Evolutionary conservation across 78 protist genomes (phyloP).

Genomic region (Speleostelium caveatum): DNA sequence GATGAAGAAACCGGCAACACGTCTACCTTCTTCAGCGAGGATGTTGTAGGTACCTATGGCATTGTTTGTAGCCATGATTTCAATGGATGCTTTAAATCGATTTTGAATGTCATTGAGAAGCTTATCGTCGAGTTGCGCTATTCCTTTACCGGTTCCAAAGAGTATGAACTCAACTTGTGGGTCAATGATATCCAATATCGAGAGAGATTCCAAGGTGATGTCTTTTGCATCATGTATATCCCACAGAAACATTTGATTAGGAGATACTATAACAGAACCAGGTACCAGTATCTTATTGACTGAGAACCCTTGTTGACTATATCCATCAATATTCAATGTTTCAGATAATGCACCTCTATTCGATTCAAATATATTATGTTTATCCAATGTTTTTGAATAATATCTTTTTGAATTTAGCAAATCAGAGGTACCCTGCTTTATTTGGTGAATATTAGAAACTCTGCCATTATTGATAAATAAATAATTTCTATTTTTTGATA

Average conservation of each 20-base stretch:
- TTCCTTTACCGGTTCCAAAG: slow-evolving; percentile 45
- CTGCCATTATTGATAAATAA: too few species aligned
- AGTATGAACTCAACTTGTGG: slow-evolving; percentile 45
- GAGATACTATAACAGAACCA: slow-evolving; percentile 36
- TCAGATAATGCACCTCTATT: slow-evolving; percentile 28
- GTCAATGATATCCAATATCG: slow-evolving; percentile 37
- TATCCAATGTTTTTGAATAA: slow-evolving; percentile 4
- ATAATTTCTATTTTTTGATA: too few species aligned
- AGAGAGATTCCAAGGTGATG: slow-evolving; percentile 25
- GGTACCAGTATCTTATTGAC: slow-evolving; percentile 36
- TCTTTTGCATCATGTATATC: slow-evolving; percentile 41
- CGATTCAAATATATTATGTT: slow-evolving; percentile 2
- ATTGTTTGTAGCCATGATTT: slow-evolving; percentile 36
- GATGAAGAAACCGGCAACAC: slow-evolving; percentile 45
- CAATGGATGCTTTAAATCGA: slow-evolving; percentile 8
- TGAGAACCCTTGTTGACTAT: slow-evolving; percentile 49
- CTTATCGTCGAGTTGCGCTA: neutral
- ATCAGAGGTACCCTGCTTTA: too few species aligned
- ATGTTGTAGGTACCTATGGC: slow-evolving; percentile 74
- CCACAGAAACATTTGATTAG: slow-evolving; percentile 35
- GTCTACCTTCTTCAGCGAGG: slow-evolving; percentile 54
- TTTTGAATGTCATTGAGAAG: neutral
- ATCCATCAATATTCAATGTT: slow-evolving; percentile 33
- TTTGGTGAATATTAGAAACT: too few species aligned
- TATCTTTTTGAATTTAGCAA: too few species aligned